phyloP scores from a whole-genome alignment of 306 rosid genomes.

The Pyrus communis region DNA sequence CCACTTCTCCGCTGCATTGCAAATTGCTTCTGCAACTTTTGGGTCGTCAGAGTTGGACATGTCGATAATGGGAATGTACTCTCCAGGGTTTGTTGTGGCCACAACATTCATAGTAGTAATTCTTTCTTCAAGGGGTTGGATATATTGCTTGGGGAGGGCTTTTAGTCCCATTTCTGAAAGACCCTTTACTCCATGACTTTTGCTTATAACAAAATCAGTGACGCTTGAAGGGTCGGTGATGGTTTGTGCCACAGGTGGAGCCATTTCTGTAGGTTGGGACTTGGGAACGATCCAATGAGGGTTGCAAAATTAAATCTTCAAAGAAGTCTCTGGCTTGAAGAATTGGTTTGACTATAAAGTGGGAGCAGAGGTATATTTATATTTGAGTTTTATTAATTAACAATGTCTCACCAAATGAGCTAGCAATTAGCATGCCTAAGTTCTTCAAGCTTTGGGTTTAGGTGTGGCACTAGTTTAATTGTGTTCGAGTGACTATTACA shows the following conservation, averaged over 20 bases:
- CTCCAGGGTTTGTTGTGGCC: background rate
- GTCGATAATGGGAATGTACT: slow-evolving; percentile 50
- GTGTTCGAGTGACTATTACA: no score
- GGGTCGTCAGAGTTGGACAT: slow-evolving; percentile 35
- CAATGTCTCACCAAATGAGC: no score
- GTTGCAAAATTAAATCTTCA: no score
- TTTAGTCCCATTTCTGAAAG: slow-evolving; percentile 42
- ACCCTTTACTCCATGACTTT: slow-evolving; percentile 55
- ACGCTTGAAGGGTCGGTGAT: slow-evolving; percentile 1
- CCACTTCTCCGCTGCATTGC: slow-evolving; percentile 59
- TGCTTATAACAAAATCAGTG: slow-evolving; percentile 31
- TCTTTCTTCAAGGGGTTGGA: slow-evolving; percentile 52
- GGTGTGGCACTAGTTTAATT: no score
- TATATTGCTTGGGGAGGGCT: slow-evolving; percentile 39
- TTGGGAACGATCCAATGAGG: no score
- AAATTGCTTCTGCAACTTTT: slow-evolving; percentile 24
- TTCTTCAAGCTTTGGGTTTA: no score
- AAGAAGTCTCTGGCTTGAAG: no score
- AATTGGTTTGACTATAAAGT: no score
- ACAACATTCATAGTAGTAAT: background rate
- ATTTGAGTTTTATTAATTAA: no score
- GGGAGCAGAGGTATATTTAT: no score
- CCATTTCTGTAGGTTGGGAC: no score
- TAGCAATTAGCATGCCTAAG: no score
- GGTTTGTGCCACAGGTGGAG: background rate